phyloP scores from a whole-genome alignment of 2,329 filamentous ascomycete genomes.

The Claviceps arundinis region DNA sequence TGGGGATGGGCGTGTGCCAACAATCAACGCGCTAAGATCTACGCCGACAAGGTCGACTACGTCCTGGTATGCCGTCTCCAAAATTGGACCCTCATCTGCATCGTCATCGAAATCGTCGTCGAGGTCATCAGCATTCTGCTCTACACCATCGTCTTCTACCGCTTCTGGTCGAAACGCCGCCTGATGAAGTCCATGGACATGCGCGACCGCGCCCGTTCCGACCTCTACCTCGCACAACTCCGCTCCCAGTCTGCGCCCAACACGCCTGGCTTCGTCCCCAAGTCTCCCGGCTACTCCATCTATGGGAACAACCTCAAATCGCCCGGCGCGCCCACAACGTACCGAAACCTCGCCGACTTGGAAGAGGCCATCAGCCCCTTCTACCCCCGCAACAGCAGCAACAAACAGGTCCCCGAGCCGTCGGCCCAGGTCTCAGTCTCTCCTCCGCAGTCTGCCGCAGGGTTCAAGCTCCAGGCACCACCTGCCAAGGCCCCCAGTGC shows the following conservation, averaged over 20 bases:
- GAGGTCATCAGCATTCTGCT: constrained; percentile 84
- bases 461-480: constrained; percentile 81
- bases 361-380: constrained; percentile 31
- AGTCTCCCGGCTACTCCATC: constrained; percentile 26
- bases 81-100: constrained; percentile 92
- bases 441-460: constrained; percentile 29
- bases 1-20: constrained; percentile 98
- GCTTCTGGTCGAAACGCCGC: constrained; percentile 91
- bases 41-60: constrained; percentile 72
- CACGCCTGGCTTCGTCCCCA: constrained; percentile 75
- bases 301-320: constrained; percentile 17
- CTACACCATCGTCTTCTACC: constrained; percentile 92
- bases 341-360: constrained; percentile 36
- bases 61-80: constrained; percentile 81
- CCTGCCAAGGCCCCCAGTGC: constrained; percentile 66
- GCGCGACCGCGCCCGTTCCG: constrained; percentile 84
- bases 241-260: constrained; percentile 83
- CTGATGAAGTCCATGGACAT: constrained; percentile 94
- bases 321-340: constrained; percentile 39
- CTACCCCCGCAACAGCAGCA: constrained; percentile 19
- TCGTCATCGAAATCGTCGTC: constrained; percentile 90
- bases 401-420: constrained; percentile 45
- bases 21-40: constrained; percentile 68
- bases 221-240: constrained; percentile 83
- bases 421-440: constrained; percentile 39